Conservation (phyloP, 176 grass and related monocot species). For the Cymbopogon citratus region DNA sequence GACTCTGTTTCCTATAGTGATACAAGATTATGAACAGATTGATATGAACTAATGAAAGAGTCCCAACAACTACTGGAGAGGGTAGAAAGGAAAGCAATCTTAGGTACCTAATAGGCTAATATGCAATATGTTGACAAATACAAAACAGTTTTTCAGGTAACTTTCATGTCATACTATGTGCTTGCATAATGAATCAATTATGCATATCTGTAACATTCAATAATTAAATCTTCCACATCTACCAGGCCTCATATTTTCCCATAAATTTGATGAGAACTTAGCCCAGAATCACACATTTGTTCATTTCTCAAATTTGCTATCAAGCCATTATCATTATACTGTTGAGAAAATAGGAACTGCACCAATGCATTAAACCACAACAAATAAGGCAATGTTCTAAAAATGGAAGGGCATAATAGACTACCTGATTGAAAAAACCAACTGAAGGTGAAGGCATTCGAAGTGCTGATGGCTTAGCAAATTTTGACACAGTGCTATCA, state of each 20-base stretch:
- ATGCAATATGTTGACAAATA: neutral
- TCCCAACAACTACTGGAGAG: neutral
- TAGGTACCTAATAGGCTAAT: neutral
- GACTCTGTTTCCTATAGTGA: neutral
- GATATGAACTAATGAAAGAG: neutral
- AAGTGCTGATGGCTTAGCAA: conserved; percentile 71
- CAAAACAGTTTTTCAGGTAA: neutral
- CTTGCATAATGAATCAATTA: neutral
- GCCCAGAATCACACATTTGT: conserved; percentile 11
- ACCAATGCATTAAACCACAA: neutral
- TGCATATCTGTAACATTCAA: neutral
- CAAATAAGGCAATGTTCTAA: neutral
- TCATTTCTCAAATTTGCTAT: neutral
- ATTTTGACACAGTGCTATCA: conserved; percentile 21
- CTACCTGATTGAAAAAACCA: conserved; percentile 76
- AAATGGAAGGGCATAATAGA: conserved; percentile 7
- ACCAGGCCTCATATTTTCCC: neutral
- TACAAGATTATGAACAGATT: neutral
- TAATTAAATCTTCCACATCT: neutral
- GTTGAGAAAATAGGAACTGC: neutral
- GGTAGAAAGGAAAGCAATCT: neutral
- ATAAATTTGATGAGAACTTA: conserved; percentile 9
- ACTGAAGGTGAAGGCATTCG: conserved; percentile 74
- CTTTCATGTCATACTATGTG: neutral
- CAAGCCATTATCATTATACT: neutral